Percentiles rank a stretch among this genome's conserved stretches.
Evolutionary conservation across 2,329 filamentous ascomycete species (phyloP).

Genomic region (Celoporthe dispersa): DNA sequence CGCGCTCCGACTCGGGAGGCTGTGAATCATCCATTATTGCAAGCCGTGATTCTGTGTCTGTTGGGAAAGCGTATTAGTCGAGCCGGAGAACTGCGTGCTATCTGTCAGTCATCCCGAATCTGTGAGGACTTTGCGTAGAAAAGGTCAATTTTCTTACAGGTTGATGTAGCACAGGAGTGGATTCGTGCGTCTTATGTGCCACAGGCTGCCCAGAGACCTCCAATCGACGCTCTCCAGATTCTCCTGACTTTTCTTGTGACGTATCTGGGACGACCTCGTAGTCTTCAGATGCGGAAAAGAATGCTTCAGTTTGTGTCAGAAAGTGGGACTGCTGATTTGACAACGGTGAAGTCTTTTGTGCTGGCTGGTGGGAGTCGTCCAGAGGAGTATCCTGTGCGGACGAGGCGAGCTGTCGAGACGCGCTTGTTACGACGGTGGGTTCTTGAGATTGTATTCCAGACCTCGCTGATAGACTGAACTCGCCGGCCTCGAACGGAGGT

Average conservation of each 20-base stretch:
- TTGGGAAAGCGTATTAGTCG: background rate
- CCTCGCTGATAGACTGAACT: background rate
- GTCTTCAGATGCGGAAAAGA: constrained; percentile 25
- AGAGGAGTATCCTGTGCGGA: constrained; percentile 13
- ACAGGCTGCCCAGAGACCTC: background rate
- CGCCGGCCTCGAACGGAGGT: constrained; percentile 21
- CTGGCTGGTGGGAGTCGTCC: constrained; percentile 27
- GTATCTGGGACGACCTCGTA: constrained; percentile 26
- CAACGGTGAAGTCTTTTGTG: constrained; percentile 25
- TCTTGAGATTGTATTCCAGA: background rate
- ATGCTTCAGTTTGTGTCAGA: constrained; percentile 21
- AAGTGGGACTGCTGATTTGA: constrained; percentile 14
- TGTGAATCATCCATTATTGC: constrained; percentile 25
- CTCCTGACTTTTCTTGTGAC: constrained; percentile 2
- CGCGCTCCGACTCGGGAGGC: constrained; percentile 8
- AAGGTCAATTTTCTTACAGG: background rate
- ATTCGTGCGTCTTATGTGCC: background rate
- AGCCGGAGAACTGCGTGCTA: background rate
- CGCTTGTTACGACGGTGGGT: background rate
- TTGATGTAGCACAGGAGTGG: constrained; percentile 1
- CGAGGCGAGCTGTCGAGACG: constrained; percentile 3
- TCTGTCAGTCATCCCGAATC: background rate
- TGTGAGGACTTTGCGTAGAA: background rate
- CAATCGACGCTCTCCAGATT: background rate
- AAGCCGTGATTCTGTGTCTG: background rate